Evolutionary conservation across 2,329 filamentous ascomycete species (phyloP), one percentile per base, ranked within the genome.

Genomic region (Fusarium sp.): DNA sequence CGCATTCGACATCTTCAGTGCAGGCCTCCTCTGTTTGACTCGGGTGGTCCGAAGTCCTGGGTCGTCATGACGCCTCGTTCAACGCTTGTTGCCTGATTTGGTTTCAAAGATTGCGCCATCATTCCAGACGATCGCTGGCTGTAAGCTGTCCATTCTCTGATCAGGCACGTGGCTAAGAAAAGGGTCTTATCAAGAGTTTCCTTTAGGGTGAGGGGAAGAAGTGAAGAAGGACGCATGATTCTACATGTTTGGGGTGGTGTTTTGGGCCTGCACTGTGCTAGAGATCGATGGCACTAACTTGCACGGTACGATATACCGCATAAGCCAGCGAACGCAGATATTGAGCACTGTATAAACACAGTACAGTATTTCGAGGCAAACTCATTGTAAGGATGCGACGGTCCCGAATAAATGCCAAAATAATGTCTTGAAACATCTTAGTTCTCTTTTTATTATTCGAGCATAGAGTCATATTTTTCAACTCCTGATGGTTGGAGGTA

Each of bases 101-200:
- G 45, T 9, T 13, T 38, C 15, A 49, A 57, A 36, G 26, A 28
- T 57, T 40, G 31, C 31, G 45, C 38, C 62, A 40, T 22, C 62
- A 62, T 67, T 50, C 57, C 64, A 66, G 38, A 22, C 36, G 17
- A 10, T 22, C 21, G 17, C 19, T 34, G 28, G 17, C 22, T 34
- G 26, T 11, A 19, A 24, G 21, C 24, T 14, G 36, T 11, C 13
- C 17, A n/a, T 21, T n/a, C 10, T 21, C 24, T 7, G 34, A 17
- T 14, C 8, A 19, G 21, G 38, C 55, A 50, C 46, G 36, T 66
- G 40, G 49, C 9, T 51, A 9, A 15, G 2, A 14, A 13, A 13
- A 4, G 6, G n/a, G 10, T 15, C 22, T 7, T 4, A 31, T n/a
- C 17, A 10, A 15, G 22, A 19, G 15, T 21, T 7, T 21, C 24